Percentiles rank a stretch among this genome's conserved stretches.
Evolutionary conservation across 805 yeast species (phyloP).

Genomic region (Starmera pachycereana): DNA sequence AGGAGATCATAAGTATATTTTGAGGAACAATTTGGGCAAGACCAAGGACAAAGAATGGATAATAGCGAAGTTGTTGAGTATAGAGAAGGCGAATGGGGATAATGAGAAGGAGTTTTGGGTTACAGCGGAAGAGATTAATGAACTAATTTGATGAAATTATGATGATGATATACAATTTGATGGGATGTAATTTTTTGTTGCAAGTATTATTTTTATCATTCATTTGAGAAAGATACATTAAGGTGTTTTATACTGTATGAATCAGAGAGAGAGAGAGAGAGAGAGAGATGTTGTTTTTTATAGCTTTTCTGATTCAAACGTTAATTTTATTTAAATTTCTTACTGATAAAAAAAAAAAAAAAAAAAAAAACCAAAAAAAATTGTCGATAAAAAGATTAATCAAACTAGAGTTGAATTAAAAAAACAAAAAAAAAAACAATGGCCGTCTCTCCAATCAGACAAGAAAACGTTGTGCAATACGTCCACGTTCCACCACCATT

Average conservation of each 20-base stretch:
- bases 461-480: constrained; percentile 30
- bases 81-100: constrained; percentile 30
- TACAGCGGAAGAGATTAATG: constrained; percentile 12
- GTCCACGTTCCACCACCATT: constrained; percentile 39
- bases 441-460: constrained; percentile 23
- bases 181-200: too few relatives aligned
- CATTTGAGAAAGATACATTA: too few relatives aligned
- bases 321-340: too few relatives aligned
- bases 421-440: constrained; percentile 4
- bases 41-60: constrained; percentile 63
- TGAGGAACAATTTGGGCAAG: constrained; percentile 34
- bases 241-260: too few relatives aligned
- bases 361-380: too few relatives aligned
- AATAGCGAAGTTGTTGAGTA: constrained; percentile 54
- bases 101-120: constrained; percentile 12
- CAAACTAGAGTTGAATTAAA: neutral
- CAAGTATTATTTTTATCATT: too few relatives aligned
- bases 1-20: constrained; percentile 77
- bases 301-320: too few relatives aligned
- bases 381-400: neutral
- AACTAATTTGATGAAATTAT: neutral
- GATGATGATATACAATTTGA: too few relatives aligned
- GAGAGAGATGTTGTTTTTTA: too few relatives aligned
- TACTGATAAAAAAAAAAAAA: too few relatives aligned
- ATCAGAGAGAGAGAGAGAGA: too few relatives aligned